Percentiles rank a stretch among this genome's conserved stretches.
phyloP scores from a whole-genome alignment of 163 green algal genomes.

The Volvox carteri region DNA sequence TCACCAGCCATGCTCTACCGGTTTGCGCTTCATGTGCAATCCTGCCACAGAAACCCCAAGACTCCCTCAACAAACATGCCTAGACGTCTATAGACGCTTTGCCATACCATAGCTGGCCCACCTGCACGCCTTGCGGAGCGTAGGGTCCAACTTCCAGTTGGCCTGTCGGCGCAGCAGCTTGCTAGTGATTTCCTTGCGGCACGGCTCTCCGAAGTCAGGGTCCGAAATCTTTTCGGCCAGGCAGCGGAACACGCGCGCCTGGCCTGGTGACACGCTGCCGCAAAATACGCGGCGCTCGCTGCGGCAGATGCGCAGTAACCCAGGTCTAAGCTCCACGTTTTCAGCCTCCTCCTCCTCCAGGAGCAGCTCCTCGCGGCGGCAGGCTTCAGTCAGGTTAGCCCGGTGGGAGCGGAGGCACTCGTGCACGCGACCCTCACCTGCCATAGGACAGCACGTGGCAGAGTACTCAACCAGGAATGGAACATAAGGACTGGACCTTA shows the following conservation, averaged over 20 bases:
- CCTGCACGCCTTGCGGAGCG: constrained; percentile 75
- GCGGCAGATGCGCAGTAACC: constrained; percentile 72
- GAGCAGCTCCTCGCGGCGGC: constrained; percentile 82
- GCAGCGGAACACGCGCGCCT: constrained; percentile 84
- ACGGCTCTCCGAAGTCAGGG: constrained; percentile 74
- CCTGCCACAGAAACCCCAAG: no score
- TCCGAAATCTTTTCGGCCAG: constrained; percentile 78
- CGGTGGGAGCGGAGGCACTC: constrained; percentile 82
- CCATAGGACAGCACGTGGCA: no score
- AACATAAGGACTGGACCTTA: no score
- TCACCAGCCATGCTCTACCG: no score
- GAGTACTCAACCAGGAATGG: no score
- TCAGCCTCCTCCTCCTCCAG: constrained; percentile 79
- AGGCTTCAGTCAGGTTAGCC: constrained; percentile 75
- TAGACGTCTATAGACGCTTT: no score
- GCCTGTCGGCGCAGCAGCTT: constrained; percentile 70
- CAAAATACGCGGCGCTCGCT: constrained; percentile 73
- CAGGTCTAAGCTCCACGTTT: constrained; percentile 76
- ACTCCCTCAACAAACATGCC: no score
- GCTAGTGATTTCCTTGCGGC: constrained; percentile 63
- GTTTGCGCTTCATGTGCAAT: no score
- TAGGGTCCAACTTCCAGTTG: constrained; percentile 84
- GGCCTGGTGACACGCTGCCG: constrained; percentile 73
- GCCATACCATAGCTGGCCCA: background rate
- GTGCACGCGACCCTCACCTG: constrained; percentile 82